phyloP scores from a whole-genome alignment of 1,139 yeast genomes.

The Taiozyma sp. region DNA sequence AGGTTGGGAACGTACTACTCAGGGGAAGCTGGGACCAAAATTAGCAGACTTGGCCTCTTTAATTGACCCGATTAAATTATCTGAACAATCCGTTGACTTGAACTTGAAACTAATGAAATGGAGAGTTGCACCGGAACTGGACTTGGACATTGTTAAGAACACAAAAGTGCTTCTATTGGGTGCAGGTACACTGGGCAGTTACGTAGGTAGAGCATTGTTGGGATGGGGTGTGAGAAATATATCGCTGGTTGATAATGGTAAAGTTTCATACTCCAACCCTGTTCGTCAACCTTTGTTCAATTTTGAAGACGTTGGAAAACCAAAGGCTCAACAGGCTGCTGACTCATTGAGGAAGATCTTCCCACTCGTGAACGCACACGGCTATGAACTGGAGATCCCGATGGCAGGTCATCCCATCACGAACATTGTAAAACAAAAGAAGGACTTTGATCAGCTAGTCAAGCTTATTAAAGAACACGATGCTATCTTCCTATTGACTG shows the following conservation, averaged over 20 bases:
- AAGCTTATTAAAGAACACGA: conserved; percentile 66
- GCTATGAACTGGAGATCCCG: conserved; percentile 71
- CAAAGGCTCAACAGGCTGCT: conserved; percentile 79
- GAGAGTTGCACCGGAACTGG: conserved; percentile 83
- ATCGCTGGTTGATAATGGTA: conserved; percentile 86
- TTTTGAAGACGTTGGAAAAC: conserved; percentile 70
- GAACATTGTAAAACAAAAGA: conserved; percentile 43
- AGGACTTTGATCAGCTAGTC: conserved; percentile 48
- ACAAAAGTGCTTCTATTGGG: conserved; percentile 79
- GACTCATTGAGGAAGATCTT: conserved; percentile 63
- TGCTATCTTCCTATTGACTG: conserved; percentile 76
- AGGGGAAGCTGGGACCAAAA: conserved; percentile 76
- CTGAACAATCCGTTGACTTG: conserved; percentile 88
- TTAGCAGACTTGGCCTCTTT: conserved; percentile 76
- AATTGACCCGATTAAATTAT: conserved; percentile 74
- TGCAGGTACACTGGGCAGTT: conserved; percentile 94
- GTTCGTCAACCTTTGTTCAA: conserved; percentile 87
- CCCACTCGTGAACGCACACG: conserved; percentile 68
- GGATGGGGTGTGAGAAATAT: conserved; percentile 93
- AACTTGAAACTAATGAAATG: conserved; percentile 93
- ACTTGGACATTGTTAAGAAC: conserved; percentile 57
- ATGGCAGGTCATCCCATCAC: conserved; percentile 91
- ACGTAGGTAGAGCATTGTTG: conserved; percentile 76
- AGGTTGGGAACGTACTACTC: conserved; percentile 89
- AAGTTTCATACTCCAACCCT: conserved; percentile 88